Evolutionary conservation across 2,329 filamentous ascomycete genomes (phyloP), one percentile per base, ranked within the genome.

Genomic region (Chaetoscypha palmicola): DNA sequence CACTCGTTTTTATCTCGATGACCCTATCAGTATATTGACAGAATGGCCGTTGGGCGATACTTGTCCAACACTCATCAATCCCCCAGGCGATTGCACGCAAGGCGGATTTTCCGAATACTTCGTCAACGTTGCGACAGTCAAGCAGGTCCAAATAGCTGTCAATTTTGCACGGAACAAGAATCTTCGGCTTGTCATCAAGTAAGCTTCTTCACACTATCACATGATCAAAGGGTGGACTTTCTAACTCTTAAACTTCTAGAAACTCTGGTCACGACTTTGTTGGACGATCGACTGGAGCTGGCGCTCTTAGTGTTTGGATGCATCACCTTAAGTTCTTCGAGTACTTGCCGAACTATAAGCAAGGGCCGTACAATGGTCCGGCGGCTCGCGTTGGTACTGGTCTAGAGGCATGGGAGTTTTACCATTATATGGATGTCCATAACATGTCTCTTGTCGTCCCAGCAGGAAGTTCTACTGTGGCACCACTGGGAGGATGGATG

Each of bases 211-310:
- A n/a, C n/a, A n/a, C n/a, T n/a, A n/a, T n/a, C n/a, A n/a, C n/a
- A n/a, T n/a, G n/a, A n/a, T n/a, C n/a, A n/a, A n/a, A n/a, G n/a
- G n/a, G n/a, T n/a, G n/a, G n/a, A n/a, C n/a, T n/a, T n/a, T n/a
- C n/a, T n/a, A n/a, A n/a, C n/a, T n/a, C n/a, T n/a, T n/a, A n/a
- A n/a, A n/a, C 53, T 2, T 55, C 61, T 41, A 68, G 66, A 50
- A 71, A 70, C 46, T 70, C 68, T 1, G 67, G 69, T 5, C 68
- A 71, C 50, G 67, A 70, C 48, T 72, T 68, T 47, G 62, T 61
- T 23, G 69, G 69, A 14, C 66, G 66, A 43, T 71, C 68, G 0
- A 63, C 65, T 4, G 70, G 70, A 23, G 63, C 39, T 2, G 43
- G 44, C n/a, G 42, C 47, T 7, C 33, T 52, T 2, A 48, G 44